A percentile compares a stretch with the other conserved stretches of the same genome.
phyloP scores from a whole-genome alignment of 1,139 yeast species.

The Magnusiomyces paraingens region DNA sequence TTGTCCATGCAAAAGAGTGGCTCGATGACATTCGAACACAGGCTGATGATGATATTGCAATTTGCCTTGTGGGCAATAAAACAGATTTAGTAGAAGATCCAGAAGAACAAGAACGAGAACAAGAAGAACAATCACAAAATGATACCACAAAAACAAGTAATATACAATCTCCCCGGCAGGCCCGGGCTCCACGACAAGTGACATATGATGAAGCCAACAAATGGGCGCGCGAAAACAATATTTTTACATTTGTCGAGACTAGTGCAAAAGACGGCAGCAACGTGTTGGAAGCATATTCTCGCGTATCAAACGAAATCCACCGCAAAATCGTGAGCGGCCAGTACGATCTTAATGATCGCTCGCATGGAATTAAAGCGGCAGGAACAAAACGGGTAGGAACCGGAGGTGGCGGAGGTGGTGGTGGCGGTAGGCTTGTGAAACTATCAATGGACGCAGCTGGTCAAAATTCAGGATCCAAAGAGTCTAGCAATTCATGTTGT shows the following conservation, averaged over 20 bases:
- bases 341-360: slow-evolving; percentile 29
- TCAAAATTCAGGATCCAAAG: neutral
- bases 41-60: slow-evolving; percentile 72
- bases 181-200: slow-evolving; percentile 58
- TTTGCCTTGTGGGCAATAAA: slow-evolving; percentile 87
- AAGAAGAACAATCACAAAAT: neutral
- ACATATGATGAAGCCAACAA: slow-evolving; percentile 74
- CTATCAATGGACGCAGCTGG: slow-evolving; percentile 19
- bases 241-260: slow-evolving; percentile 88
- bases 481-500: slow-evolving; percentile 1
- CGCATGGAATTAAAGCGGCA: slow-evolving; percentile 28
- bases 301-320: slow-evolving; percentile 65
- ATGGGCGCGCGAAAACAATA: slow-evolving; percentile 76
- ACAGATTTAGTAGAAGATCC: slow-evolving; percentile 46
- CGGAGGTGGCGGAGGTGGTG: slow-evolving; percentile 3
- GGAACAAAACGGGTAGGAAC: slow-evolving; percentile 7
- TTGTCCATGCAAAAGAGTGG: slow-evolving; percentile 33
- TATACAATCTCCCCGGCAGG: neutral
- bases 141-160: neutral
- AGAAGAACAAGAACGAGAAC: neutral
- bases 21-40: slow-evolving; percentile 74
- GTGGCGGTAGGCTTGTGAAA: slow-evolving; percentile 19
- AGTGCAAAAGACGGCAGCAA: slow-evolving; percentile 85
- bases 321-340: slow-evolving; percentile 31
- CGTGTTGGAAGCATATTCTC: slow-evolving; percentile 82